Base-by-base conservation (phyloP, 2,329 filamentous ascomycete species). In the Metarhizium brunneum region DNA sequence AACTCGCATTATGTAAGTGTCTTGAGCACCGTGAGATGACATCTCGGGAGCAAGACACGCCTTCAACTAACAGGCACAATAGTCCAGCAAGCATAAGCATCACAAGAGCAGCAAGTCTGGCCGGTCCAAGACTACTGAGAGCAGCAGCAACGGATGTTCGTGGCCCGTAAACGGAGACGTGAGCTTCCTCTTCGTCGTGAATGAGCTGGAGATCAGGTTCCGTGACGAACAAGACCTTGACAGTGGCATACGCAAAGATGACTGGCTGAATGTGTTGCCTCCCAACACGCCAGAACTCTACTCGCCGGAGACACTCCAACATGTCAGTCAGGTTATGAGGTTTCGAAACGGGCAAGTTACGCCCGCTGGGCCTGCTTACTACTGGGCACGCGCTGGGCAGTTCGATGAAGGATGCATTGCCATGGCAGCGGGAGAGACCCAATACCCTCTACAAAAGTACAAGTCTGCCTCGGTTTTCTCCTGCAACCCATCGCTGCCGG, bases 161-260 rank as follows among this genome's bases (percentile, higher is more conserved):
- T 48, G 20, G 45, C 45, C 45, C 10, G 13, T 4, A 29, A 48
- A 29, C 25, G 20, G 16, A 30, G 45, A 48, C 6, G 20, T 65
- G 2, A 67, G 63, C 38, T 76, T 76, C 54, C 58, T 75, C 1
- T 76, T 76, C 30, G 63, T 71, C 2, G 64, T 73, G 48, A 73
- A 73, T 56, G 67, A 73, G 45, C 60, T 73, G 3, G 6, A 54
- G 1, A 55, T 70, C 25, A 47, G 61, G 6, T 49, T 50, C 6
- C 61, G 60, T 6, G 20, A 30, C 5, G 20, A 14, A 10, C 16
- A 30, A 14, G 0, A 10, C 16, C 10, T 8, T 20, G 20, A 18
- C 38, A 3, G 36, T 16, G 58, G 60, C 16, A 47, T 53, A n/a
- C 53, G 60, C 18, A 47, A 53, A 11, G 63, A 65, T 43, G 10